A percentile compares a stretch with the other conserved stretches of the same genome.
These are phyloP conservation scores for Coccomyxa subellipsoidea DNA, from an alignment of 163 green algal species.

Conservation along the genomic window DNA sequence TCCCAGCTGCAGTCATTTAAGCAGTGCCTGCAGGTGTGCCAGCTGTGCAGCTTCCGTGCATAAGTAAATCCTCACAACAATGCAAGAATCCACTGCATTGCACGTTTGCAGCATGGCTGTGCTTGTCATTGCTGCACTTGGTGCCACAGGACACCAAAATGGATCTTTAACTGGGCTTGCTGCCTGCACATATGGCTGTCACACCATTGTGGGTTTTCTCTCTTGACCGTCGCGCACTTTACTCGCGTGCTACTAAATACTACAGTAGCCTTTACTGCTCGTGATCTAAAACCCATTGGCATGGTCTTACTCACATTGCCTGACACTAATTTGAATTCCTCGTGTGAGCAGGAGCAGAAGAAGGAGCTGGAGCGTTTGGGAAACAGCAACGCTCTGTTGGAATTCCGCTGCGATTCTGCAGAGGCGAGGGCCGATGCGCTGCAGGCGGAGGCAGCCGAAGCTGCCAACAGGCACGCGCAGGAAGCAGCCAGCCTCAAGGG, in stretches of 20 bases:
- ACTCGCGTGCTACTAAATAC: too few species aligned
- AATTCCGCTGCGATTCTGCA: slow-evolving; percentile 1
- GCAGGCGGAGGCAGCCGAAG: neutral
- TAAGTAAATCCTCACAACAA: too few species aligned
- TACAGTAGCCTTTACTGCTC: too few species aligned
- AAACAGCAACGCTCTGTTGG: neutral
- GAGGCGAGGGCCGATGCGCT: slow-evolving; percentile 1
- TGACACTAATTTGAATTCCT: neutral
- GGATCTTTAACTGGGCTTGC: too few species aligned
- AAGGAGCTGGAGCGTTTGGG: neutral
- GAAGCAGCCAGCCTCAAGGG: neutral
- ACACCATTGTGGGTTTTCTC: too few species aligned
- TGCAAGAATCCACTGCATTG: too few species aligned
- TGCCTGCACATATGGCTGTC: too few species aligned
- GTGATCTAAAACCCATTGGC: too few species aligned
- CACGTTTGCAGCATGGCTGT: too few species aligned
- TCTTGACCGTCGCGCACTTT: too few species aligned
- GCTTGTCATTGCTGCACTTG: neutral
- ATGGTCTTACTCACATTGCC: too few species aligned
- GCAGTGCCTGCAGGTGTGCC: neutral
- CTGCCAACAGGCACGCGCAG: neutral
- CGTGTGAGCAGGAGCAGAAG: neutral
- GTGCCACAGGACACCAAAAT: neutral
- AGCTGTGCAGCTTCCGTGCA: too few species aligned
- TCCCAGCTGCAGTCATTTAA: neutral